Percentiles rank a stretch among this genome's conserved stretches.
Evolutionary conservation across 768 basidiomycete genomes (phyloP).

Genomic region (Lentinus tigrinus): DNA sequence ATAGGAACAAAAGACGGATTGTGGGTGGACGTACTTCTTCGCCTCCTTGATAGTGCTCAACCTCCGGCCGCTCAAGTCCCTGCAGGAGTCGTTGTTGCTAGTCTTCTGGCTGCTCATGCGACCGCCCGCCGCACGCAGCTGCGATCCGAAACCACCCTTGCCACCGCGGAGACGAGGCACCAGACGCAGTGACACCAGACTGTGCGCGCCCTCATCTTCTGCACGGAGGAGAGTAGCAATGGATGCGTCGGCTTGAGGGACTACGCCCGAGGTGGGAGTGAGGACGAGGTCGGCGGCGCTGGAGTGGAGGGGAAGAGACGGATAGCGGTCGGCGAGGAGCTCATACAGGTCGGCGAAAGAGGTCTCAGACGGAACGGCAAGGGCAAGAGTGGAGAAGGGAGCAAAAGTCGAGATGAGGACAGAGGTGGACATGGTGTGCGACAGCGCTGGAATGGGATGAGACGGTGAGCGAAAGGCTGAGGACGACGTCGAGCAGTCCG

Average conservation of each 20-base stretch:
- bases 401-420: slow-evolving; percentile 60
- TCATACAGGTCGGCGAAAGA: slow-evolving; percentile 41
- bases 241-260: slow-evolving; percentile 28
- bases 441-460: not conserved
- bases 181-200: slow-evolving; percentile 68
- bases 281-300: slow-evolving; percentile 37
- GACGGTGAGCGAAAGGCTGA: not conserved
- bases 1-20: not conserved
- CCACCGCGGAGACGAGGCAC: slow-evolving; percentile 78
- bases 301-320: slow-evolving; percentile 40
- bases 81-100: slow-evolving; percentile 90
- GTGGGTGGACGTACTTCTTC: slow-evolving; percentile 64
- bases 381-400: slow-evolving; percentile 56
- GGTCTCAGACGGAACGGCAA: slow-evolving; percentile 43
- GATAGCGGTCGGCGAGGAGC: slow-evolving; percentile 46
- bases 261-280: slow-evolving; percentile 37
- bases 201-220: slow-evolving; percentile 23
- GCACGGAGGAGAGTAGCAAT: slow-evolving; percentile 36
- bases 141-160: slow-evolving; percentile 97
- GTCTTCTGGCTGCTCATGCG: slow-evolving; percentile 97
- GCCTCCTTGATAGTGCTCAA: slow-evolving; percentile 96
- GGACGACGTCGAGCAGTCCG: not conserved
- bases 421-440: slow-evolving; percentile 42
- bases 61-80: slow-evolving; percentile 87
- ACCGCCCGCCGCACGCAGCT: slow-evolving; percentile 94